Percentiles rank a stretch among this genome's conserved stretches.
phyloP scores from a whole-genome alignment of 345 rosid genomes.

The Eucalyptus regnans region DNA sequence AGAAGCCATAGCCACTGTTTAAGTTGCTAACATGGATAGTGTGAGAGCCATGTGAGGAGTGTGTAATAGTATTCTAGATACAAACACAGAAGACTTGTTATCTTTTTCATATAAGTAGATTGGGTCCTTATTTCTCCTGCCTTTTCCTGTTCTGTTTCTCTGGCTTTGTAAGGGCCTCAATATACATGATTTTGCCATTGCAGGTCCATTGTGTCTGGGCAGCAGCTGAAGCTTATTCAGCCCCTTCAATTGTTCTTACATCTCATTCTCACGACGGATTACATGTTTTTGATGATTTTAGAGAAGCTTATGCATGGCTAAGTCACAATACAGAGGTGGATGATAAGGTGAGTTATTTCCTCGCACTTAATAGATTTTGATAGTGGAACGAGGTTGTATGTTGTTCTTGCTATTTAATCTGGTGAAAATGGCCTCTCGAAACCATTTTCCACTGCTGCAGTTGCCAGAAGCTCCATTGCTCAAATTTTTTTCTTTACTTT shows the following conservation, averaged over 20 bases:
- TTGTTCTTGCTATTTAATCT: not conserved
- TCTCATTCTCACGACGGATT: slow-evolving; percentile 66
- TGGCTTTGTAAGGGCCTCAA: not conserved
- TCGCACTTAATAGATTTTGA: not conserved
- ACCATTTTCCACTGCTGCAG: not conserved
- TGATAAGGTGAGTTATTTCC: slow-evolving; percentile 62
- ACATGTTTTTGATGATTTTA: slow-evolving; percentile 97
- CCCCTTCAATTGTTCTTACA: slow-evolving; percentile 94
- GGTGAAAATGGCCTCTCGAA: not conserved
- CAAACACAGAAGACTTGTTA: not conserved
- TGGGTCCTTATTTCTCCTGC: not conserved
- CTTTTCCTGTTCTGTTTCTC: not conserved
- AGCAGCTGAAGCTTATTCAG: slow-evolving; percentile 99
- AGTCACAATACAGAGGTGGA: slow-evolving; percentile 97
- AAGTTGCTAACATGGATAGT: not conserved
- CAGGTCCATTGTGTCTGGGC: slow-evolving; percentile 99
- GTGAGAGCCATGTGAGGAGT: not conserved
- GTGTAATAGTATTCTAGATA: not conserved
- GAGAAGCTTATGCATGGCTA: slow-evolving; percentile 96
- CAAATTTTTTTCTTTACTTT: not conserved
- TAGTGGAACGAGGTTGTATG: not conserved
- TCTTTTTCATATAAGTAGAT: not conserved
- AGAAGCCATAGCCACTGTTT: not conserved
- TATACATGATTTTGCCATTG: not conserved
- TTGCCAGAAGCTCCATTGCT: not conserved